Conservation (phyloP, 352 stramenopile species). For the Elongisporangium prolatum region DNA sequence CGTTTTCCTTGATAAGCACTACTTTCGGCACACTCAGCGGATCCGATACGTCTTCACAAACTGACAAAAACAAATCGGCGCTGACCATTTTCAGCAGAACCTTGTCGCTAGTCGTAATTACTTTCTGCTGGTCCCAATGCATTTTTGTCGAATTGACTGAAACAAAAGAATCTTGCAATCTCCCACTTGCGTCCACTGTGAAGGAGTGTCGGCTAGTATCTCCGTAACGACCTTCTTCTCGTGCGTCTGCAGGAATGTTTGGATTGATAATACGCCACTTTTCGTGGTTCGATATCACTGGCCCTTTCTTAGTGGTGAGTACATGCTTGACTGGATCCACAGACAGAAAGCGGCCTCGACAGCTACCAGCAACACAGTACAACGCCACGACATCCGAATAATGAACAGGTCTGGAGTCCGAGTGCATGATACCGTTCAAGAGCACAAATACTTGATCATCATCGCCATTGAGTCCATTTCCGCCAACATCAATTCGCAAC, state of each 20-base stretch:
- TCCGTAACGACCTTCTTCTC: constrained; percentile 9
- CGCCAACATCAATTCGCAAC: constrained; percentile 43
- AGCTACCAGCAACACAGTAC: constrained; percentile 66
- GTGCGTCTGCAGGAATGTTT: constrained; percentile 18
- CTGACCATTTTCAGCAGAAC: constrained; percentile 68
- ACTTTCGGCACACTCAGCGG: constrained; percentile 14
- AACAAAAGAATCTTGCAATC: constrained; percentile 26
- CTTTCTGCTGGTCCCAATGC: constrained; percentile 60
- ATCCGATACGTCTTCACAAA: constrained; percentile 11
- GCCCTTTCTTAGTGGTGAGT: constrained; percentile 64
- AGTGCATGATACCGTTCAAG: constrained; percentile 63
- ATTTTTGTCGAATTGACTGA: constrained; percentile 30
- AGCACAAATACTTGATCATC: constrained; percentile 76
- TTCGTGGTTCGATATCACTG: constrained; percentile 71
- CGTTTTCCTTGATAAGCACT: constrained; percentile 42
- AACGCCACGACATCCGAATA: constrained; percentile 75
- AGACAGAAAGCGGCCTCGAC: constrained; percentile 71
- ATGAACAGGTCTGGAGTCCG: constrained; percentile 62
- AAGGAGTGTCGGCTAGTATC: constrained; percentile 1
- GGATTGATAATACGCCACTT: constrained; percentile 79
- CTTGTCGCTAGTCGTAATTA: constrained; percentile 61
- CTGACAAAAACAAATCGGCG: constrained; percentile 52
- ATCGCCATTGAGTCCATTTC: constrained; percentile 65
- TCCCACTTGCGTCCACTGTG: background rate
- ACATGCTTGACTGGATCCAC: constrained; percentile 49